Conservation (phyloP, 306 rosid genomes). For the Cucurbita maxima region DNA sequence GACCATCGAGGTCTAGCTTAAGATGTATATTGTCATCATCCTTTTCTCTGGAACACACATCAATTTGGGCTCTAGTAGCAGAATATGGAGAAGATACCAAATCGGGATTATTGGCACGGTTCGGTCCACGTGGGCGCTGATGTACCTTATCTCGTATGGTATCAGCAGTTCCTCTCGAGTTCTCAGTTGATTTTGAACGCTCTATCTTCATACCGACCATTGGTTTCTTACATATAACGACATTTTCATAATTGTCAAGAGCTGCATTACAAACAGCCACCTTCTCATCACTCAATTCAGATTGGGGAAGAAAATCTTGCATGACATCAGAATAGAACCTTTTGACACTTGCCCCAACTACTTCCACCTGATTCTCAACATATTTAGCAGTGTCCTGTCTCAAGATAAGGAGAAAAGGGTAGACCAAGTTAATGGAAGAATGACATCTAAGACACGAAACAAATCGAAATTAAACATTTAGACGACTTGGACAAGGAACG, state of each 20-base stretch:
- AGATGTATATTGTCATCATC: conserved; percentile 9
- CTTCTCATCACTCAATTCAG: conserved; percentile 25
- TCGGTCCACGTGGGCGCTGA: conserved; percentile 9
- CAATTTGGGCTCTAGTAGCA: conserved; percentile 2
- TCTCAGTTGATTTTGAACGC: conserved; percentile 12
- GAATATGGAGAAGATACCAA: conserved; percentile 18
- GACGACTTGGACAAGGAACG: background rate
- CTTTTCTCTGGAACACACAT: conserved; percentile 14
- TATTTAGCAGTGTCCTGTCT: conserved; percentile 56
- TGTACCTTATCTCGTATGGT: conserved; percentile 9
- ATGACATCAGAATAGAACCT: conserved; percentile 53
- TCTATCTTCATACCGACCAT: conserved; percentile 15
- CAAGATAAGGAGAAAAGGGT: conserved; percentile 1
- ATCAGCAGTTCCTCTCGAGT: conserved; percentile 15
- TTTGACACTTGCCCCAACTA: conserved; percentile 60
- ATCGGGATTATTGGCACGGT: conserved; percentile 8
- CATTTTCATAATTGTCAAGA: conserved; percentile 16
- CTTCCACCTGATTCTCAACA: conserved; percentile 68
- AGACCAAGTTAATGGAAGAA: background rate
- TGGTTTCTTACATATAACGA: conserved; percentile 17
- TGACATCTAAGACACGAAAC: background rate
- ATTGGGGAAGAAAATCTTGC: conserved; percentile 49
- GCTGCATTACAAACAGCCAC: conserved; percentile 16
- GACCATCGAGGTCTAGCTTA: conserved; percentile 7
- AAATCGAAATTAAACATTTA: background rate